phyloP scores from a whole-genome alignment of 768 basidiomycete genomes.

The Boletus edulis region DNA sequence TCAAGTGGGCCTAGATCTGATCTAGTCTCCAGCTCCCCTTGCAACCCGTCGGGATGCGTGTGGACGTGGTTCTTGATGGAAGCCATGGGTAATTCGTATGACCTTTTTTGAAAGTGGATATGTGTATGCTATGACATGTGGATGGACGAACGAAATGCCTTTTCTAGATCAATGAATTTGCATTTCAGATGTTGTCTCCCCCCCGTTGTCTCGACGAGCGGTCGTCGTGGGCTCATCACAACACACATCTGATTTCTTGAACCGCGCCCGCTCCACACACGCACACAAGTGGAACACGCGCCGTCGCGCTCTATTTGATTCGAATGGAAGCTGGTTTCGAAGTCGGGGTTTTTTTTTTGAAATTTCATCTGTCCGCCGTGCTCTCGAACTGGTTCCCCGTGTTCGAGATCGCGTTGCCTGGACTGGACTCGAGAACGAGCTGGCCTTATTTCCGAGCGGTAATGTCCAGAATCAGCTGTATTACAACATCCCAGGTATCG shows the following conservation, averaged over 20 bases:
- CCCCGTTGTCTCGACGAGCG: background rate
- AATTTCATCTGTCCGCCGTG: conserved; percentile 3
- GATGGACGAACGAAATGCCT: background rate
- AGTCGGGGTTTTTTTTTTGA: background rate
- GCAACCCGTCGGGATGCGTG: conserved; percentile 1
- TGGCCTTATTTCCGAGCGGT: conserved; percentile 15
- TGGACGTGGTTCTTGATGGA: conserved; percentile 6
- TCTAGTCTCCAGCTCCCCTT: background rate
- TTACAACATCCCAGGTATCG: conserved; percentile 39
- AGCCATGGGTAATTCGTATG: background rate
- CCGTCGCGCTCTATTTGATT: conserved; percentile 2
- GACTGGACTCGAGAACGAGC: background rate
- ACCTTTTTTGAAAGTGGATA: background rate
- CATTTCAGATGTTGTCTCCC: background rate
- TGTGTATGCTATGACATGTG: conserved; percentile 4
- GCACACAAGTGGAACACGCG: background rate
- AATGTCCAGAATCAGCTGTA: conserved; percentile 32
- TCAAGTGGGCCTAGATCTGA: conserved; percentile 38
- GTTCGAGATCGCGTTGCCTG: background rate
- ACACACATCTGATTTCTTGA: too few species aligned
- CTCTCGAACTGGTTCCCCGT: background rate
- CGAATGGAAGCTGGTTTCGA: conserved; percentile 17
- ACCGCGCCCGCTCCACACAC: background rate
- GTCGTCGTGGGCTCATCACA: too few species aligned
- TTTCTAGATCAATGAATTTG: conserved; percentile 12